Conservation (phyloP, 352 stramenopile species). For the Globisporangium emineosum region DNA sequence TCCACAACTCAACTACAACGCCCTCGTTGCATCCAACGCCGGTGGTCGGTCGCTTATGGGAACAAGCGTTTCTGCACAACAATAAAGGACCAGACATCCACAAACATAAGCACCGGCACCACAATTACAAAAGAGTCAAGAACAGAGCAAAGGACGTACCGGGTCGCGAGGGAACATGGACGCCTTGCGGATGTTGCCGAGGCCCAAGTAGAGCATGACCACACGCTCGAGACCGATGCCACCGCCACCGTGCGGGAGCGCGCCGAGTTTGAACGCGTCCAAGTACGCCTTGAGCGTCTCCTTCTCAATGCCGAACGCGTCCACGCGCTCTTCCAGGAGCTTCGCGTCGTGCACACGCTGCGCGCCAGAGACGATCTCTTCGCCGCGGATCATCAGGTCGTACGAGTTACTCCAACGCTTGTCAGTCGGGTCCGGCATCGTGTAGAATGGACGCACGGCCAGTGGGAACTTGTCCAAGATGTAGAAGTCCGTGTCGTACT, state of each 20-base stretch:
- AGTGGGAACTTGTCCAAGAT: slow-evolving; percentile 99
- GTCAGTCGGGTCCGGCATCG: slow-evolving; percentile 98
- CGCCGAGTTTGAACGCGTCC: slow-evolving; percentile 98
- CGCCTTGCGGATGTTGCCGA: slow-evolving; percentile 98
- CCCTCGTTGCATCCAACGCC: background rate
- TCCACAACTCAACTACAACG: background rate
- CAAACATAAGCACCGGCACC: slow-evolving; percentile 8
- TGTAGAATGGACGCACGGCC: slow-evolving; percentile 99
- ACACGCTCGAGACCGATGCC: slow-evolving; percentile 99
- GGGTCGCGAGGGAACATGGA: slow-evolving; percentile 99
- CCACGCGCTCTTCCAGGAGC: slow-evolving; percentile 91
- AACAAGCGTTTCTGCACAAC: slow-evolving; percentile 55
- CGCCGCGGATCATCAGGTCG: slow-evolving; percentile 99
- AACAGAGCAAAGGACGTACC: slow-evolving; percentile 25
- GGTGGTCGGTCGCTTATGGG: slow-evolving; percentile 32
- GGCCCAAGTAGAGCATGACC: slow-evolving; percentile 98
- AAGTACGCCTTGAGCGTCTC: slow-evolving; percentile 95
- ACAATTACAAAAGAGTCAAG: background rate
- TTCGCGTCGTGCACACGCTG: slow-evolving; percentile 98
- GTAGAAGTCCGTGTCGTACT: slow-evolving; percentile 99
- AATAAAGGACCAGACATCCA: background rate
- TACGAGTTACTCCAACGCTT: slow-evolving; percentile 96
- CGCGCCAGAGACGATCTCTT: slow-evolving; percentile 99
- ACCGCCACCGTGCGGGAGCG: slow-evolving; percentile 96
- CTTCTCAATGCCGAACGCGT: slow-evolving; percentile 80